phyloP scores from a whole-genome alignment of 805 yeast species.

The Yarrowia divulgata region DNA sequence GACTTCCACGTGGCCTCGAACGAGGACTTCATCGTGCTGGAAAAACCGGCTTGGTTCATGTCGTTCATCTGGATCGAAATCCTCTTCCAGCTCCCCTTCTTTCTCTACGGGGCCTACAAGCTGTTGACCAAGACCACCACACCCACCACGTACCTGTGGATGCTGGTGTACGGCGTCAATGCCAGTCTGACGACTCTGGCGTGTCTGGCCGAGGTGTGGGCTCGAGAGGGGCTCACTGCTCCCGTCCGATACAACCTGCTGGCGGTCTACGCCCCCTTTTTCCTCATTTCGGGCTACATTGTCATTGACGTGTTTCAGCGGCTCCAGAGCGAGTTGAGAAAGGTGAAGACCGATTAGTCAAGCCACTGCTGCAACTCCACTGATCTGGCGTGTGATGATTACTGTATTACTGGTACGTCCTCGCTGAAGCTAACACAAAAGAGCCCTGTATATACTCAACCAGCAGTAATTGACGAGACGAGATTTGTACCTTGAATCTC shows the following conservation, averaged over 20 bases:
- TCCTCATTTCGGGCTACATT: slow-evolving; percentile 67
- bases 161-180: slow-evolving; percentile 77
- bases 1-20: slow-evolving; percentile 68
- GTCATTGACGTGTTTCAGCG: slow-evolving; percentile 54
- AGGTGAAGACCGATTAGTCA: not conserved
- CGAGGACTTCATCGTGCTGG: slow-evolving; percentile 71
- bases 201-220: slow-evolving; percentile 57
- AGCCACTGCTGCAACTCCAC: no score
- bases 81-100: slow-evolving; percentile 79
- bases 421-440: no score
- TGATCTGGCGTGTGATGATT: no score
- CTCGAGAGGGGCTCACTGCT: slow-evolving; percentile 51
- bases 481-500: no score
- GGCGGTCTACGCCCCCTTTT: slow-evolving; percentile 72
- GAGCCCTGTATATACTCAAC: no score
- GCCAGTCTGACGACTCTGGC: slow-evolving; percentile 81
- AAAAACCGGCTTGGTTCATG: slow-evolving; percentile 75
- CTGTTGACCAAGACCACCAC: slow-evolving; percentile 43
- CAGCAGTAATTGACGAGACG: no score
- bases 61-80: slow-evolving; percentile 77
- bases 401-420: no score
- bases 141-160: slow-evolving; percentile 51
- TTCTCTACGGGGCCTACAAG: slow-evolving; percentile 61
- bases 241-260: slow-evolving; percentile 53
- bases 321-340: slow-evolving; percentile 37